phyloP scores from a whole-genome alignment of 2,329 filamentous ascomycete genomes.

The Penicillium sp. region DNA sequence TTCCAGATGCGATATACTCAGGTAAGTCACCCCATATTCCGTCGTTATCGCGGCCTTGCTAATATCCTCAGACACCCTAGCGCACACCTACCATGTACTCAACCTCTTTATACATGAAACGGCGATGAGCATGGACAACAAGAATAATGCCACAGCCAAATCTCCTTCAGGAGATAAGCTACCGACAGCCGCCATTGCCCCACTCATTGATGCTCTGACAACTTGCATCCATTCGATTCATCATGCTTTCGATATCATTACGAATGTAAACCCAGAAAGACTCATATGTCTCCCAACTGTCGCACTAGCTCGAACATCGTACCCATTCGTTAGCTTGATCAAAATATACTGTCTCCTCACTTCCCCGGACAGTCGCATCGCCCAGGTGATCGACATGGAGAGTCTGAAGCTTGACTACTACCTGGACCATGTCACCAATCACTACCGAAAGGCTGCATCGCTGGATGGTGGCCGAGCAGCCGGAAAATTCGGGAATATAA shows the following conservation, averaged over 20 bases:
- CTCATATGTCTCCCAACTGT: slow-evolving; percentile 71
- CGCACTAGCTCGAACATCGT: slow-evolving; percentile 72
- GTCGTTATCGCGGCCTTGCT: not conserved
- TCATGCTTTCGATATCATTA: slow-evolving; percentile 67
- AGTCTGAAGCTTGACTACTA: slow-evolving; percentile 69
- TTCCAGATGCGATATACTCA: slow-evolving; percentile 58
- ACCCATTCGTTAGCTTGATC: slow-evolving; percentile 72
- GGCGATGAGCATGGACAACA: slow-evolving; percentile 68
- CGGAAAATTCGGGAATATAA: slow-evolving; percentile 71
- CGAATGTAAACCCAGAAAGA: slow-evolving; percentile 61
- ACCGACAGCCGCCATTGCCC: slow-evolving; percentile 51
- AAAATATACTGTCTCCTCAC: slow-evolving; percentile 73
- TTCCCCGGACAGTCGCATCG: slow-evolving; percentile 67
- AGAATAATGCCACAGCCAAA: slow-evolving; percentile 47
- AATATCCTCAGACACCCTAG: slow-evolving; percentile 58
- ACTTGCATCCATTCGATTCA: slow-evolving; percentile 71
- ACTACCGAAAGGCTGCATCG: slow-evolving; percentile 67
- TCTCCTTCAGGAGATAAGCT: slow-evolving; percentile 26
- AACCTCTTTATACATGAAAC: slow-evolving; percentile 78
- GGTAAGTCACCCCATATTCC: slow-evolving; percentile 52
- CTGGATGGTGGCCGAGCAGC: slow-evolving; percentile 68
- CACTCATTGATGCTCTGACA: slow-evolving; percentile 69
- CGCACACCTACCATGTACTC: slow-evolving; percentile 67
- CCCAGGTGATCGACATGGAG: slow-evolving; percentile 70
- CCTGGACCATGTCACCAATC: slow-evolving; percentile 70